Percentiles rank a stretch among this genome's conserved stretches.
These are phyloP conservation scores for Diplogelasinospora grovesii DNA, from an alignment of 495 filamentous ascomycete genomes.

Conservation along the genomic window DNA sequence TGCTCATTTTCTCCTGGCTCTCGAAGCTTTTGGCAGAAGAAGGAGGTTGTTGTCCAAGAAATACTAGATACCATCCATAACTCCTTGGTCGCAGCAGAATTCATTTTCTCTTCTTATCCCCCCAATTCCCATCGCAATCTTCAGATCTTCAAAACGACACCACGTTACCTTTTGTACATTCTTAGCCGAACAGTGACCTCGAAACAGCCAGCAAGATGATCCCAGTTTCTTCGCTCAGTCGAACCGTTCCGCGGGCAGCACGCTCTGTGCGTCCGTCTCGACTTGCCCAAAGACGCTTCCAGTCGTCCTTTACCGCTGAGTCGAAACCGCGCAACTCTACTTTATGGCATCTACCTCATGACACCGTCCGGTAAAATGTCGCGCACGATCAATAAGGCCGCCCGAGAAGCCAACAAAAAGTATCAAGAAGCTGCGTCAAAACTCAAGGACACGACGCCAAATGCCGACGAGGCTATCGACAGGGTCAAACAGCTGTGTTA, in stretches of 20 bases:
- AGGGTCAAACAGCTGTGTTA: conserved; percentile 52
- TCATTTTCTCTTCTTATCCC: too few relatives aligned
- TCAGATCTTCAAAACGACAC: too few relatives aligned
- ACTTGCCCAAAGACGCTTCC: conserved; percentile 25
- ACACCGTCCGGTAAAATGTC: conserved; percentile 47
- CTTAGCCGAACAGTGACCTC: too few relatives aligned
- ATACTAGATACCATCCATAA: too few relatives aligned
- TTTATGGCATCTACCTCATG: conserved; percentile 51
- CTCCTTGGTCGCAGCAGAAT: too few relatives aligned
- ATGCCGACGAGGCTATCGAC: conserved; percentile 50
- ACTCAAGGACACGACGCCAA: conserved; percentile 48
- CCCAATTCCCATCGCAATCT: too few relatives aligned
- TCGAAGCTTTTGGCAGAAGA: too few relatives aligned
- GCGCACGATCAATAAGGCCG: conserved; percentile 37
- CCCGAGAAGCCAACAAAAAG: conserved; percentile 45
- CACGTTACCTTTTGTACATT: too few relatives aligned
- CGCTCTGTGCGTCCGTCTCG: not conserved
- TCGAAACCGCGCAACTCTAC: conserved; percentile 20
- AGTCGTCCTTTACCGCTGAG: conserved; percentile 38
- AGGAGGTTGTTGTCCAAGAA: too few relatives aligned
- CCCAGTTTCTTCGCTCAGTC: conserved; percentile 2
- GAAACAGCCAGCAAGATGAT: too few relatives aligned
- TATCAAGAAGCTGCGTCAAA: conserved; percentile 44
- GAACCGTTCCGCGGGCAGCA: conserved; percentile 6
- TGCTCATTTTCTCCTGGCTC: too few relatives aligned